Evolutionary conservation across 106 monocot genomes (phyloP).

Genomic region (Allium sativum): DNA sequence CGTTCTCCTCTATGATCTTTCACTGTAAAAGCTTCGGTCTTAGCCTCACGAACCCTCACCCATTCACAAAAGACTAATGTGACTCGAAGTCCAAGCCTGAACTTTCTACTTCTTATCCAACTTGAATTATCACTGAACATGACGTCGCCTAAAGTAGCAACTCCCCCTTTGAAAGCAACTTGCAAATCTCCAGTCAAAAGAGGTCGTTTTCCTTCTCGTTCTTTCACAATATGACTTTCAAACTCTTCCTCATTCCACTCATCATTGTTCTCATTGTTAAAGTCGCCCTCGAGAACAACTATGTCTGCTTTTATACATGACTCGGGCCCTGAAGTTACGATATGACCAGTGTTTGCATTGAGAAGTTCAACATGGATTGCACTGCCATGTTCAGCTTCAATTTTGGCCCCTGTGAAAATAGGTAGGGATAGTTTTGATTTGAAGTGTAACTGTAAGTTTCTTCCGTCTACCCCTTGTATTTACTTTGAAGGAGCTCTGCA

Average conservation of each 20-base stretch:
- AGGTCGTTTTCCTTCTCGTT: constrained; percentile 33
- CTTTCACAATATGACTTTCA: constrained; percentile 35
- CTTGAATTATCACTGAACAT: constrained; percentile 32
- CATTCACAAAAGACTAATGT: constrained; percentile 19
- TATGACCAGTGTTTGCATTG: constrained; percentile 23
- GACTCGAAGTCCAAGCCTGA: constrained; percentile 30
- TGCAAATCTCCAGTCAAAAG: constrained; percentile 32
- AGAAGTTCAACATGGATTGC: constrained; percentile 36
- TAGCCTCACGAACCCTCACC: constrained; percentile 30
- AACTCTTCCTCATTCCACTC: constrained; percentile 29
- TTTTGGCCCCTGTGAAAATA: constrained; percentile 35
- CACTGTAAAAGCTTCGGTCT: constrained; percentile 32
- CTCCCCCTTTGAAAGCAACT: constrained; percentile 26
- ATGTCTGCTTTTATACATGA: constrained; percentile 29
- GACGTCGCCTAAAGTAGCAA: constrained; percentile 28
- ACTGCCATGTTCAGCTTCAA: constrained; percentile 36
- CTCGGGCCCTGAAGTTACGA: constrained; percentile 29
- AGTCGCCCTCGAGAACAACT: constrained; percentile 29
- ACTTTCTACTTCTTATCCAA: constrained; percentile 36
- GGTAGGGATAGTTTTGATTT: constrained; percentile 28
- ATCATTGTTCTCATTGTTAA: constrained; percentile 30
- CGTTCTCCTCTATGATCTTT: constrained; percentile 52
- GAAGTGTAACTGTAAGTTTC: constrained; percentile 34
- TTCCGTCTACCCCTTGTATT: constrained; percentile 34
- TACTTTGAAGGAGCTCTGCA: constrained; percentile 26